Evolutionary conservation across 345 rosid genomes (phyloP), one percentile per base, ranked within the genome.

Genomic region (Excoecaria cochinchinensis): DNA sequence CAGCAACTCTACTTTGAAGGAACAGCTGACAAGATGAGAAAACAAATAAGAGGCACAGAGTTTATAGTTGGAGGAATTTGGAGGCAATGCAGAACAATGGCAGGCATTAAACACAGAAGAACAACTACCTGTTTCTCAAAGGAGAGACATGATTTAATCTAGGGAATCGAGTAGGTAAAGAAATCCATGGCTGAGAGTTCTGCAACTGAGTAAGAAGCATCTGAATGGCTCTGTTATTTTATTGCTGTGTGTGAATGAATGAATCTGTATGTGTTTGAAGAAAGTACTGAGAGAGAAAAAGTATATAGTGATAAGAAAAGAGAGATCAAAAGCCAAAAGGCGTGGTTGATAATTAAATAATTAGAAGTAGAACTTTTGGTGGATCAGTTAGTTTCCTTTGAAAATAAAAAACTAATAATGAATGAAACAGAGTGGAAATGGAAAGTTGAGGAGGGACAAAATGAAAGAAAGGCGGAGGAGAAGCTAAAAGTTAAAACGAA

Each of bases 151-250:
- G 56, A 51, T 39, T 39, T 40, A 40, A 60, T 68, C 25, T 59
- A 6, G 78, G 78, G 10, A 40, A 2, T 44, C 25, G 68, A 68
- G 68, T 2, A 2, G 78, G 68, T 13, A 15, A 16, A 56, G 24
- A 56, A 48, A 61, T 69, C 61, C 68, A 69, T 14, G 68, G 69
- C 11, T 14, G 60, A 48, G 22, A 50, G 42, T 38, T n/a, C 52
- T 60, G 64, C 62, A 69, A 36, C 67, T 69, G 79, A 51, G 24
- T 21, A 1, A 59, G 60, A 69, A 60, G 24, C 79, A 76, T 76
- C 17, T 59, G n/a, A n/a, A n/a, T n/a, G n/a, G n/a, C 64, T 48
- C 19, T 47, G 16, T 16, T n/a, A 19, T 8, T 46, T 12, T 51
- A 11, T 61, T 21, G 47, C n/a, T 61, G 3, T 40, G 12, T 14